phyloP scores from a whole-genome alignment of 768 basidiomycete genomes.

The Amanita jacksonii region DNA sequence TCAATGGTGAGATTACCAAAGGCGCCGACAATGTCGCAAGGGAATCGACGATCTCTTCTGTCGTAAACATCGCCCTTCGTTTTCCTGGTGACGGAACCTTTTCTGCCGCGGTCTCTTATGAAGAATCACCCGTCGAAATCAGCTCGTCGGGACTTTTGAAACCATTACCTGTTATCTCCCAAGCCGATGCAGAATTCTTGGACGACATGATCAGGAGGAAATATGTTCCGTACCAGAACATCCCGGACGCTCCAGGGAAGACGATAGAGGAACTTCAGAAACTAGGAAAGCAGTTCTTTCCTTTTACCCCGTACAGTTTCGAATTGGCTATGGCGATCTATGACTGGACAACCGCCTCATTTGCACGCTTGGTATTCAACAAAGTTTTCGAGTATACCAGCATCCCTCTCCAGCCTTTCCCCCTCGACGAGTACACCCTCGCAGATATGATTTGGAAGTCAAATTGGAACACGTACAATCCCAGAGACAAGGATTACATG shows the following conservation, averaged over 20 bases:
- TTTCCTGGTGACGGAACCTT: background rate
- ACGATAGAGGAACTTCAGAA: background rate
- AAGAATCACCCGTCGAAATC: too few relatives aligned
- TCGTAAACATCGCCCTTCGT: background rate
- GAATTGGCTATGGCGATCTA: too few relatives aligned
- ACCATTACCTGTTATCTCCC: background rate
- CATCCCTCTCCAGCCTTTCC: constrained; percentile 4
- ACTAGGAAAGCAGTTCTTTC: constrained; percentile 1
- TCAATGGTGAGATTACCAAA: too few relatives aligned
- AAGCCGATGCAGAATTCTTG: background rate
- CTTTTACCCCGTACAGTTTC: constrained; percentile 10
- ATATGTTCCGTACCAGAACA: too few relatives aligned
- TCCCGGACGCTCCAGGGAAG: background rate
- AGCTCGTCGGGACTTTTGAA: background rate
- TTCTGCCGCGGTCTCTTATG: too few relatives aligned
- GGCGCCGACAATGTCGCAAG: background rate
- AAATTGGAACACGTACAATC: constrained; percentile 6
- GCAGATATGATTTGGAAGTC: constrained; percentile 9
- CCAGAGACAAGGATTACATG: constrained; percentile 9
- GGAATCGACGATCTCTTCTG: background rate
- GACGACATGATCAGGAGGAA: background rate
- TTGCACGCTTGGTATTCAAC: too few relatives aligned
- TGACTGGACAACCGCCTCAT: too few relatives aligned
- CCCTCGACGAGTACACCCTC: constrained; percentile 6
- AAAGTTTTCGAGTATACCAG: too few relatives aligned